Evolutionary conservation across 176 grass and related monocot genomes (phyloP).

Genomic region (Carex cristatella): DNA sequence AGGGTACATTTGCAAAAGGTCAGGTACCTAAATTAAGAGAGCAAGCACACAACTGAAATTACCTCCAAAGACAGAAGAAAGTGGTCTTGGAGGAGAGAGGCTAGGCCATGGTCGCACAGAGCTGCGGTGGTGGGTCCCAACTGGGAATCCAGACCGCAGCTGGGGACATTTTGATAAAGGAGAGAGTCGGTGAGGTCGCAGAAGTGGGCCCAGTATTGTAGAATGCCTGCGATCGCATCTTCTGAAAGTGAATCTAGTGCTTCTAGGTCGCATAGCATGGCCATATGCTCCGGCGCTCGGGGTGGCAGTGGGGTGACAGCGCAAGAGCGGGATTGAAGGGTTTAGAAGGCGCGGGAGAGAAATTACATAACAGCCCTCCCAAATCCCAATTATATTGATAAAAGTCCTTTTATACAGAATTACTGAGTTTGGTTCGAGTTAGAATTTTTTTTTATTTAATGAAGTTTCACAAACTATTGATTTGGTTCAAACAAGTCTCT

Average conservation of each 20-base stretch:
- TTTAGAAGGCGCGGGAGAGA: neutral
- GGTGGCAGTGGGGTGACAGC: neutral
- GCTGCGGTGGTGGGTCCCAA: constrained; percentile 37
- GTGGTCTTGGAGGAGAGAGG: constrained; percentile 55
- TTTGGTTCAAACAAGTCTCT: no score
- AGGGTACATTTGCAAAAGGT: neutral
- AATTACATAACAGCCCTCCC: neutral
- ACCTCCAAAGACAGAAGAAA: constrained; percentile 81
- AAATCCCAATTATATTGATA: neutral
- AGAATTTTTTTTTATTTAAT: no score
- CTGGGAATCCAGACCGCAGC: constrained; percentile 33
- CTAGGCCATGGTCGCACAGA: constrained; percentile 52
- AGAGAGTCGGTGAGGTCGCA: constrained; percentile 44
- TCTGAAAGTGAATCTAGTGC: constrained; percentile 24
- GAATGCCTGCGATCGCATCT: constrained; percentile 38
- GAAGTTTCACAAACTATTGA: no score
- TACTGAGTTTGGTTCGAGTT: no score
- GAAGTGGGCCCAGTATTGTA: constrained; percentile 56
- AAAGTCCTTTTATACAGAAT: no score
- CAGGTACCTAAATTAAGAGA: neutral
- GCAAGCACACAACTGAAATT: neutral
- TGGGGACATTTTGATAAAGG: constrained; percentile 19
- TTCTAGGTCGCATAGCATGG: constrained; percentile 24
- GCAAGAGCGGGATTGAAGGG: constrained; percentile 1
- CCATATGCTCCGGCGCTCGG: neutral